Conservation (phyloP, 441 rosid genomes). For the Pelargonium fulgidum region DNA sequence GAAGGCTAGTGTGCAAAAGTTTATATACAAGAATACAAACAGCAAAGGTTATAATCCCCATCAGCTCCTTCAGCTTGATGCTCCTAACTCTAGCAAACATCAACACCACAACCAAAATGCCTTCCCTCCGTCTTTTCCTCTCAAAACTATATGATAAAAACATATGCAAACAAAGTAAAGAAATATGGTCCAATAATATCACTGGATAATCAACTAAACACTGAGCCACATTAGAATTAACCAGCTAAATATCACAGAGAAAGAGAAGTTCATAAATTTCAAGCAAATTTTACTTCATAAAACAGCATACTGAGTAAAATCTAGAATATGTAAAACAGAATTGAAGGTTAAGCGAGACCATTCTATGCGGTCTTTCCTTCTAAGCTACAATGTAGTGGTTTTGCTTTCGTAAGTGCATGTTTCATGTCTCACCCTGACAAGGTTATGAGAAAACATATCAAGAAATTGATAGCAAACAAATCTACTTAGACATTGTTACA, state of each 20-base stretch:
- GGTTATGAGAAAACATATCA: background rate
- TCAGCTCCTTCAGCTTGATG: background rate
- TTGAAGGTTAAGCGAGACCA: slow-evolving; percentile 9
- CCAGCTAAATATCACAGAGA: background rate
- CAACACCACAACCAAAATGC: too few relatives aligned
- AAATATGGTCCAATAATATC: background rate
- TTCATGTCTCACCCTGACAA: slow-evolving; percentile 33
- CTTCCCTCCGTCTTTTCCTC: too few relatives aligned
- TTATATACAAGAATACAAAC: background rate
- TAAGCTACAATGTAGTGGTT: slow-evolving; percentile 22
- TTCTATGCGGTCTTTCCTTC: slow-evolving; percentile 8
- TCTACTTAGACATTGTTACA: slow-evolving; percentile 4
- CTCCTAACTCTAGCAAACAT: background rate
- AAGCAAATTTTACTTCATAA: background rate
- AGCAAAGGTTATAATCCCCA: background rate
- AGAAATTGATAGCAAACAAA: slow-evolving; percentile 7
- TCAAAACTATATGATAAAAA: background rate
- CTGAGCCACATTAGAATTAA: background rate
- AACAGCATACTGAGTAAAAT: background rate
- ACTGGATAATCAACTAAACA: background rate
- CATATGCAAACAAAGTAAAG: background rate
- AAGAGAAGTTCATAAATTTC: too few relatives aligned
- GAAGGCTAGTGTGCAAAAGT: background rate
- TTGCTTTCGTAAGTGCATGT: slow-evolving; percentile 19
- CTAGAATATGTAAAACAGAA: background rate